Evolutionary conservation across 2,329 filamentous ascomycete genomes (phyloP).

Genomic region (Xylaria sp.): DNA sequence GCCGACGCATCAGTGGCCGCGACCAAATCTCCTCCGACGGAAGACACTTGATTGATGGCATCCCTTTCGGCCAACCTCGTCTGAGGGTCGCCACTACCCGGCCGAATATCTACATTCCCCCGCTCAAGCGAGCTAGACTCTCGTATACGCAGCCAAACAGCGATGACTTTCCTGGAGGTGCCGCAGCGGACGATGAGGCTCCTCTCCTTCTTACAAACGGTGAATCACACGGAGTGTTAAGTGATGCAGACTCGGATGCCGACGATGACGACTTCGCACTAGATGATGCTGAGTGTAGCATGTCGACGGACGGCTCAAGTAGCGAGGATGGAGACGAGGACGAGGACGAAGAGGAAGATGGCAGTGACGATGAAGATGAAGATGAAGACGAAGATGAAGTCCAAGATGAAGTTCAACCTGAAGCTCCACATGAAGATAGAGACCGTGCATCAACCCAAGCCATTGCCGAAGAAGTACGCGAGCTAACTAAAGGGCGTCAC

Average conservation of each 20-base stretch:
- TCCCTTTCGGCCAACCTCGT: slow-evolving; percentile 80
- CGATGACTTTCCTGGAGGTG: slow-evolving; percentile 31
- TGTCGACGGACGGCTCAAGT: background rate
- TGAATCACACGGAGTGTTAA: slow-evolving; percentile 36
- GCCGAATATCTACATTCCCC: slow-evolving; percentile 73
- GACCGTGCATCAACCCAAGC: slow-evolving; percentile 48
- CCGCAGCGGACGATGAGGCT: slow-evolving; percentile 39
- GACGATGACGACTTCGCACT: slow-evolving; percentile 38
- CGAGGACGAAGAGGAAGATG: slow-evolving; percentile 33
- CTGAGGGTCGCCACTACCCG: slow-evolving; percentile 64
- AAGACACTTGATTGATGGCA: slow-evolving; percentile 81
- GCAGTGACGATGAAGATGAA: background rate
- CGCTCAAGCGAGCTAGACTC: slow-evolving; percentile 70
- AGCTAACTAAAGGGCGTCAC: slow-evolving; percentile 41
- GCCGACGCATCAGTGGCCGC: slow-evolving; percentile 75
- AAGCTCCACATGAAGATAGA: background rate
- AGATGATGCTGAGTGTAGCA: slow-evolving; percentile 18
- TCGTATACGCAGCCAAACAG: slow-evolving; percentile 44
- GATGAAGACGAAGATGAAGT: slow-evolving; percentile 38
- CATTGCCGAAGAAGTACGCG: slow-evolving; percentile 51
- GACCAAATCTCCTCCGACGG: slow-evolving; percentile 82
- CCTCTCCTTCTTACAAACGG: slow-evolving; percentile 43
- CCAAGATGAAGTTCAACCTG: background rate
- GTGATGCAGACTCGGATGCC: slow-evolving; percentile 43
- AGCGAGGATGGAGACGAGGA: background rate